Evolutionary conservation across 257 asterid species (phyloP).

Genomic region (Solanum etuberosum): DNA sequence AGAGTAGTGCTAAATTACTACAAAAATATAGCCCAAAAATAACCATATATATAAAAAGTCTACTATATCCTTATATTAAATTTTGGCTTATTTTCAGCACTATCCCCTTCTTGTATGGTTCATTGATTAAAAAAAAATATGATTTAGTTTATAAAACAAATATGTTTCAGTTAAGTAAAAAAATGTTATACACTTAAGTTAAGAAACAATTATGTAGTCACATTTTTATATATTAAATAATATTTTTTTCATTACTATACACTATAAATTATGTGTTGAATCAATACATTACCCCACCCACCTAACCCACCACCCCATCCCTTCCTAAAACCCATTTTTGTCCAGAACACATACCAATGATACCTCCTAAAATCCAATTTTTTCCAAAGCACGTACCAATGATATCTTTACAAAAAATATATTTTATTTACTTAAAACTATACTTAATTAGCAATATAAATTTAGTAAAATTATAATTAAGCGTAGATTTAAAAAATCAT

Average conservation of each 20-base stretch:
- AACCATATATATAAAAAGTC: not conserved
- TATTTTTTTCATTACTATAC: too few relatives aligned
- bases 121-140: not conserved
- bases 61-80: too few relatives aligned
- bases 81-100: not conserved
- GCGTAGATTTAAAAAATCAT: too few relatives aligned
- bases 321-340: not conserved
- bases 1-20: not conserved
- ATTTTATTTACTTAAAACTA: too few relatives aligned
- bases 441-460: too few relatives aligned
- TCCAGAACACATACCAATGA: not conserved
- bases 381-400: too few relatives aligned
- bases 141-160: not conserved
- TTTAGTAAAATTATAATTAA: too few relatives aligned
- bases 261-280: too few relatives aligned
- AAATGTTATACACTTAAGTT: not conserved
- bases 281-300: not conserved
- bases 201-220: not conserved
- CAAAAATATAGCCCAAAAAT: not conserved
- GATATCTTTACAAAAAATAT: too few relatives aligned
- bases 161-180: not conserved
- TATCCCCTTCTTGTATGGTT: not conserved
- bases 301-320: not conserved
- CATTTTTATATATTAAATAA: too few relatives aligned
- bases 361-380: too few relatives aligned